Percentiles rank a stretch among this genome's conserved stretches.
Evolutionary conservation across 495 filamentous ascomycete genomes (phyloP).

Genomic region (Halenospora varia): DNA sequence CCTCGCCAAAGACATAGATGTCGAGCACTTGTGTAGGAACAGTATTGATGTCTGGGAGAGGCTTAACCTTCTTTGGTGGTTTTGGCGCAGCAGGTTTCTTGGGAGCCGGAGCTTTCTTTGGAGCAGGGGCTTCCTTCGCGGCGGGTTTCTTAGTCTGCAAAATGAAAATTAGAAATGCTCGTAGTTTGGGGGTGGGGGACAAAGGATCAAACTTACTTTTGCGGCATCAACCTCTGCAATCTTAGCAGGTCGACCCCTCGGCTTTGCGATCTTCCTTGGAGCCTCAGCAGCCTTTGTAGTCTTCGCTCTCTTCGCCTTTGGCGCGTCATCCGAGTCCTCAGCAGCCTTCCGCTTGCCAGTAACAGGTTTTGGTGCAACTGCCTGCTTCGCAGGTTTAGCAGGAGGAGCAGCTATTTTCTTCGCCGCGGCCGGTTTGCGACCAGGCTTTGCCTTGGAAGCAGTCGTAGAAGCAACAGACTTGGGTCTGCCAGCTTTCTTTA

Average conservation of each 20-base stretch:
- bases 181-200: neutral
- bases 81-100: neutral
- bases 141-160: too few relatives aligned
- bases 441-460: neutral
- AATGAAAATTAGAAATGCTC: too few relatives aligned
- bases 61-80: conserved; percentile 18
- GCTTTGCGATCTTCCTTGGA: neutral
- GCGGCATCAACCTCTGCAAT: neutral
- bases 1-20: conserved; percentile 54
- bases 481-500: too few relatives aligned
- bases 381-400: neutral
- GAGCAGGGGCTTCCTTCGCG: too few relatives aligned
- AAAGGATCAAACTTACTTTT: neutral
- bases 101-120: too few relatives aligned
- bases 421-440: too few relatives aligned
- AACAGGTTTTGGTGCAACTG: neutral
- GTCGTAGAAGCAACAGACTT: too few relatives aligned
- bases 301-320: conserved; percentile 15
- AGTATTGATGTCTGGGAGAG: conserved; percentile 32
- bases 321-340: conserved; percentile 3
- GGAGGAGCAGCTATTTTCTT: neutral
- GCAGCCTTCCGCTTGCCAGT: conserved; percentile 11
- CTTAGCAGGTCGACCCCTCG: neutral
- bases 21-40: conserved; percentile 34
- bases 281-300: conserved; percentile 4